A percentile compares a stretch with the other conserved stretches of the same genome.
phyloP scores from a whole-genome alignment of 768 basidiomycete genomes.

The Roridomyces roridus region DNA sequence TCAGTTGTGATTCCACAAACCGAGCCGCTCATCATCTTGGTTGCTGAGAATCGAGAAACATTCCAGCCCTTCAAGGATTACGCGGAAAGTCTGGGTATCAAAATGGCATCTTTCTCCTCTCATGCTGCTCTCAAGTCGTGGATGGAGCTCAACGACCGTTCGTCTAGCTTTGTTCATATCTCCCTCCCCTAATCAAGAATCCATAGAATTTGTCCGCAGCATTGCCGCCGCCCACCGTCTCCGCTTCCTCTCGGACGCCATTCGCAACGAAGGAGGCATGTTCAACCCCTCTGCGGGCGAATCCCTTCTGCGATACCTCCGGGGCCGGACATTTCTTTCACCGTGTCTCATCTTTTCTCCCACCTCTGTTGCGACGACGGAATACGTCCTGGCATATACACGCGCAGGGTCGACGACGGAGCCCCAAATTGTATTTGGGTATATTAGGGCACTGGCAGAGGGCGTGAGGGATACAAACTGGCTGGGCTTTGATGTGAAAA shows the following conservation, averaged over 20 bases:
- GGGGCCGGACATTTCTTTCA: background rate
- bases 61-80: background rate
- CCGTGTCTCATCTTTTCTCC: conserved; percentile 12
- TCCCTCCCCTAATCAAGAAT: background rate
- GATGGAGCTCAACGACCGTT: conserved; percentile 10
- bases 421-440: background rate
- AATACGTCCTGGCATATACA: background rate
- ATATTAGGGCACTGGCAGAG: conserved; percentile 12
- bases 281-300: conserved; percentile 12
- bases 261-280: conserved; percentile 11
- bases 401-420: conserved; percentile 14
- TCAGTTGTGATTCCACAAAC: too few species aligned
- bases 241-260: conserved; percentile 10
- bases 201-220: background rate
- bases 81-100: conserved; percentile 4
- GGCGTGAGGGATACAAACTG: conserved; percentile 11
- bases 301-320: conserved; percentile 7
- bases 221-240: conserved; percentile 3
- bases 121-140: conserved; percentile 9
- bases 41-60: background rate
- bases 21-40: conserved; percentile 9
- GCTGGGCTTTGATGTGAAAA: conserved; percentile 10
- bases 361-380: conserved; percentile 2
- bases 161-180: background rate
- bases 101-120: conserved; percentile 3